Percentiles rank a stretch among this genome's conserved stretches.
These are phyloP conservation scores for Backusella australiensis DNA, from an alignment of 192 early-diverging fungal species.

Conservation along the genomic window DNA sequence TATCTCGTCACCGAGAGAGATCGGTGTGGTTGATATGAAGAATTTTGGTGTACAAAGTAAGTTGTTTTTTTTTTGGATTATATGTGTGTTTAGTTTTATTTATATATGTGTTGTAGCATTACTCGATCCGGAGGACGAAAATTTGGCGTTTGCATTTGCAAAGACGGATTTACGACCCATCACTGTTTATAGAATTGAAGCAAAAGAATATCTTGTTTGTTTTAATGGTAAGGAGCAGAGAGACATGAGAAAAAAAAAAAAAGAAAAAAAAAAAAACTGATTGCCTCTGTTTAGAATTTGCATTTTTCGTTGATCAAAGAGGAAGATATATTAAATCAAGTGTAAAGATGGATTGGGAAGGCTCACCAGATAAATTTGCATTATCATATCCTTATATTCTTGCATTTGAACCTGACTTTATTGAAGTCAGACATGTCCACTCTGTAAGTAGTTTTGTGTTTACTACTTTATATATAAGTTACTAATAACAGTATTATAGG, in stretches of 20 bases:
- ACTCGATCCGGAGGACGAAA: constrained; percentile 80
- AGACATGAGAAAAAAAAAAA: neutral
- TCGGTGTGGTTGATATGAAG: constrained; percentile 90
- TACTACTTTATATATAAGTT: constrained; percentile 14
- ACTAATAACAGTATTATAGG: constrained; percentile 26
- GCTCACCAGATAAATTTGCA: constrained; percentile 80
- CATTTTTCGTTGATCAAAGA: constrained; percentile 87
- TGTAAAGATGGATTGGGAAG: constrained; percentile 85
- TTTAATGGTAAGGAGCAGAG: constrained; percentile 66
- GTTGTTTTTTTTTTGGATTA: neutral
- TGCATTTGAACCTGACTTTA: constrained; percentile 88
- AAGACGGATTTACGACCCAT: constrained; percentile 77
- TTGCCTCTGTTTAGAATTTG: constrained; percentile 61
- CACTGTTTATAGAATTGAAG: constrained; percentile 75
- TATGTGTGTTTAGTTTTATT: neutral
- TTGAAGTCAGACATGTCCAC: constrained; percentile 84
- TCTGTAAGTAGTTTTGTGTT: constrained; percentile 55
- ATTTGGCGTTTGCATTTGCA: constrained; percentile 78
- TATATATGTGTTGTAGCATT: constrained; percentile 32
- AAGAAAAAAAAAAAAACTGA: neutral
- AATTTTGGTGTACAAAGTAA: constrained; percentile 78
- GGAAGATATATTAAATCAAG: constrained; percentile 72
- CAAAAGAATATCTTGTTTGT: constrained; percentile 85
- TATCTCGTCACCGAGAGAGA: constrained; percentile 87
- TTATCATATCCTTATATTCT: constrained; percentile 81